Base-by-base conservation (phyloP, 495 filamentous ascomycete genomes). In the Antarctomyces pellizariae region DNA sequence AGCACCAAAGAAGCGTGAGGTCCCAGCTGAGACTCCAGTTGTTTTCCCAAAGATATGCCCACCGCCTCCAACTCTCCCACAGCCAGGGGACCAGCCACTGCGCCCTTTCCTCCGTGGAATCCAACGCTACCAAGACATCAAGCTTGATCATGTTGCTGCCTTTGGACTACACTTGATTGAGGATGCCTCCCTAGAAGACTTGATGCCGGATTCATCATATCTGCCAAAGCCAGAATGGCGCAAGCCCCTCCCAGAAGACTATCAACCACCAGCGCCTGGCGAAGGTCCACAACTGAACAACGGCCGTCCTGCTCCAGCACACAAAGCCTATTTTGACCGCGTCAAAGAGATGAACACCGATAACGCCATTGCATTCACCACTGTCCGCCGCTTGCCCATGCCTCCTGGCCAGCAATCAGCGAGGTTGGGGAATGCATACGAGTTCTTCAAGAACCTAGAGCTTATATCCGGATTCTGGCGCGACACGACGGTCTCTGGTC, bases 361-460 rank as follows among this genome's bases (percentile, higher is more conserved):
- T 16, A 66, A 66, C 30, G 46, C 53, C 12, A 36, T 47, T 8
- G 61, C 58, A 9, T 66, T 61, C 36, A 49, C 58, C 7, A 56
- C 56, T 1, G 47, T 64, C 22, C 56, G 59, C 7, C 51, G 61
- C 13, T 38, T 63, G 12, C 54, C 53, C 2, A 44, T 54, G 4
- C 52, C 51, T 16, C 47, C 51, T 22, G 61, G 61, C 5, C 50
- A 53, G 27, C 32, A 46, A 22, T 45, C 48, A 13, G 46, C 49
- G 1, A 53, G 61, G 1, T 40, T 66, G 3, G 61, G 61, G 5
- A 63, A 61, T 35, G 52, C 54, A n/a, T 66, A 57, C 29, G 61
- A 64, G 41, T 66, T 66, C 43, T 66, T 52, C 41, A 57, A 54
- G 20, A 52, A 57, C 28, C 46, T 66, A 16, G 61, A 66, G 27